Evolutionary conservation across 169 alveolate genomes (phyloP).

Genomic region (Cryptosporidium baileyi): DNA sequence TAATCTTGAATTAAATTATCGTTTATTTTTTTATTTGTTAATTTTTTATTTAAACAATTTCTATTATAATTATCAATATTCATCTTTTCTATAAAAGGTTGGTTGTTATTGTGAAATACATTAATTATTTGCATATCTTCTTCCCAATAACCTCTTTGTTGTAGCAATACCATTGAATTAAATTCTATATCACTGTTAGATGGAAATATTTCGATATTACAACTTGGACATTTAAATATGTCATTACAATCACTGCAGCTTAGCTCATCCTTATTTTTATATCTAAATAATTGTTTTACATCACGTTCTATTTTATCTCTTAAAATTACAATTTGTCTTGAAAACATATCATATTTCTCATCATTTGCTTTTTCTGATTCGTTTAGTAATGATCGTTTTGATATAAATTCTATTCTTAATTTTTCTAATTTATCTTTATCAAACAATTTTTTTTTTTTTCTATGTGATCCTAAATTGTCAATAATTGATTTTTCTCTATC

Average conservation of each 20-base stretch:
- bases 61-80: not conserved
- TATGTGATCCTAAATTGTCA: constrained; percentile 50
- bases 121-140: constrained; percentile 1
- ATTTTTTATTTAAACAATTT: too few relatives aligned
- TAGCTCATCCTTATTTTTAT: not conserved
- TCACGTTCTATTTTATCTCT: constrained; percentile 32
- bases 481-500: constrained; percentile 31
- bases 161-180: constrained; percentile 6
- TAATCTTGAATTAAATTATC: too few relatives aligned
- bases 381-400: constrained; percentile 22
- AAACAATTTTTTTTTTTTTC: constrained; percentile 13
- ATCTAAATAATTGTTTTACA: not conserved
- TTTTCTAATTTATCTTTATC: not conserved
- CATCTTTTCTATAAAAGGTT: constrained; percentile 30
- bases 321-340: constrained; percentile 59
- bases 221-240: constrained; percentile 43
- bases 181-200: constrained; percentile 32
- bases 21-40: too few relatives aligned
- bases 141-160: constrained; percentile 14
- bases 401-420: constrained; percentile 15
- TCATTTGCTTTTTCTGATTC: not conserved
- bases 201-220: constrained; percentile 59
- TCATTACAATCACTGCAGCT: constrained; percentile 28
- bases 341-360: constrained; percentile 36
- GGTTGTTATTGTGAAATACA: not conserved